phyloP scores from a whole-genome alignment of 768 basidiomycete species.

The Suillus plorans region DNA sequence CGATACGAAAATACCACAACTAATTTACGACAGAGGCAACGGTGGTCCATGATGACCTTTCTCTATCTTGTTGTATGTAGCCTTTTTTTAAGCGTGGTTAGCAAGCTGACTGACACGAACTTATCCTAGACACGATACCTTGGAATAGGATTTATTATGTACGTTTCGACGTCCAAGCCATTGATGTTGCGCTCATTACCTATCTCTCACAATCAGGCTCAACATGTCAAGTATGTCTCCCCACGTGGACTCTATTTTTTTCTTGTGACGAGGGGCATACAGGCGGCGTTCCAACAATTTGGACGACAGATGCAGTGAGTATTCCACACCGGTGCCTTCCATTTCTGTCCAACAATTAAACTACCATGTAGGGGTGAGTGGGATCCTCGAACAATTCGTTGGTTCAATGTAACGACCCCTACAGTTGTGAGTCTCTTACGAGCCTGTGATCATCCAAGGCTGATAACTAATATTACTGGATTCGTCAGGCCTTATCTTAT shows the following conservation, averaged over 20 bases:
- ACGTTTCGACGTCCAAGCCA: neutral
- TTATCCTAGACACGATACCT: neutral
- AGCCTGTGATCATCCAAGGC: neutral
- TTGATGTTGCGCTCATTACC: neutral
- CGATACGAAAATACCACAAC: neutral
- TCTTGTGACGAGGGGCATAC: neutral
- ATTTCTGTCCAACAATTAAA: neutral
- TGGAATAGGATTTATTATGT: neutral
- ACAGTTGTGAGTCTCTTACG: neutral
- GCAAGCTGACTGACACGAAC: too few species aligned
- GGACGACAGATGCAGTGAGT: neutral
- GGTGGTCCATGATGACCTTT: neutral
- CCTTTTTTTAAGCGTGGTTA: neutral
- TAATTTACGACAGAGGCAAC: neutral
- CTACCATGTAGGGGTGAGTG: neutral
- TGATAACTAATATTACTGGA: neutral
- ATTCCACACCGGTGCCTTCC: neutral
- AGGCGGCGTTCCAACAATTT: neutral
- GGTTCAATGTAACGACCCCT: neutral
- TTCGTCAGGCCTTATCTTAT: neutral
- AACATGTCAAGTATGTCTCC: neutral
- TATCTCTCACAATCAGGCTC: neutral
- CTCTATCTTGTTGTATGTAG: neutral
- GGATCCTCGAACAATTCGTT: neutral
- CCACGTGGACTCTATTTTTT: neutral